A percentile compares a stretch with the other conserved stretches of the same genome.
phyloP scores from a whole-genome alignment of 176 grass and related monocot genomes.

The Eleusine indica region DNA sequence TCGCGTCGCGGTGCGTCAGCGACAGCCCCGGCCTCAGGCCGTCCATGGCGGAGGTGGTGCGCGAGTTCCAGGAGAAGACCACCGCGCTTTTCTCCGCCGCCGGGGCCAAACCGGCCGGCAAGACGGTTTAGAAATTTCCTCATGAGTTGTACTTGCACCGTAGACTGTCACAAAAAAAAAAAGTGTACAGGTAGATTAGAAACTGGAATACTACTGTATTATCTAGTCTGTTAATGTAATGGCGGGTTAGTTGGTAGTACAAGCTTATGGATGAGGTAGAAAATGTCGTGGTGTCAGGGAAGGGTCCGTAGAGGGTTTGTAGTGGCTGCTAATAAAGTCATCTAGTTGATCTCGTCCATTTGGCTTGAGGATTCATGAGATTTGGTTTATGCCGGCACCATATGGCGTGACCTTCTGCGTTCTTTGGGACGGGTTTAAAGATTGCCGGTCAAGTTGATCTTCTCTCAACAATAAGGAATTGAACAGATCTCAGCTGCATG shows the following conservation, averaged over 20 bases:
- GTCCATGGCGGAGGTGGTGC: conserved; percentile 77
- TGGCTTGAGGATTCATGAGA: conserved; percentile 13
- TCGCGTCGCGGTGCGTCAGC: conserved; percentile 59
- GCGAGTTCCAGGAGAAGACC: conserved; percentile 56
- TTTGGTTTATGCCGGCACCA: conserved; percentile 34
- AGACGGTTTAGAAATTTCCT: neutral
- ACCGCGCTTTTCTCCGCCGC: conserved; percentile 15
- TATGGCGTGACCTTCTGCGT: conserved; percentile 32
- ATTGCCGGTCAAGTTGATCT: conserved; percentile 26
- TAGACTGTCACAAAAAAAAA: conserved; percentile 30
- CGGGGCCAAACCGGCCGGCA: conserved; percentile 44
- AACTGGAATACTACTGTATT: neutral
- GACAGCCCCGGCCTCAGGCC: conserved; percentile 63
- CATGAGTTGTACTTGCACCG: too few relatives aligned
- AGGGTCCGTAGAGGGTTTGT: conserved; percentile 11
- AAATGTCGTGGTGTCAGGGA: conserved; percentile 43
- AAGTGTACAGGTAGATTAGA: conserved; percentile 23
- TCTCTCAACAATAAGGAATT: conserved; percentile 29
- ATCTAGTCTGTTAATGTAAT: neutral
- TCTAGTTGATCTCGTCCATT: conserved; percentile 31
- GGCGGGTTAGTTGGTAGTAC: conserved; percentile 7
- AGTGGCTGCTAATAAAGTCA: conserved; percentile 33
- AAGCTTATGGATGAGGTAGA: conserved; percentile 32
- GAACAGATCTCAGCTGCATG: conserved; percentile 8
- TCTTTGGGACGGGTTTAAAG: conserved; percentile 1